These are phyloP conservation scores for Leccinum sublutescens DNA, from an alignment of 768 basidiomycete species.

Conservation along the genomic window DNA sequence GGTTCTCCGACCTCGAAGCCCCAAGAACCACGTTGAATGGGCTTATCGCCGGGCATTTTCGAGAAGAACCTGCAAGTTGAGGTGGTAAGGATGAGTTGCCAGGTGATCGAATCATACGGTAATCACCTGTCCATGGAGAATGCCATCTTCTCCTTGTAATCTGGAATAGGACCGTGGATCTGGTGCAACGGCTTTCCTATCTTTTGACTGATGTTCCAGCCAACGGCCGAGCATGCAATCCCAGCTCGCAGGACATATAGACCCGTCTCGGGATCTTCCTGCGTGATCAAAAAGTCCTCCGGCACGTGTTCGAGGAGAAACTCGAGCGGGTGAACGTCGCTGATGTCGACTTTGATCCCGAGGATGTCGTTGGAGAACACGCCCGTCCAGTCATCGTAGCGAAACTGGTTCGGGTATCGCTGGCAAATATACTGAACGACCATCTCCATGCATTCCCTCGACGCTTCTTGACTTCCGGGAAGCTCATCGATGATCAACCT, in stretches of 20 bases:
- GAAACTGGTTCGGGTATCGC: constrained; percentile 56
- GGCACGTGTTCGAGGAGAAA: constrained; percentile 52
- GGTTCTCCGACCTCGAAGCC: constrained; percentile 49
- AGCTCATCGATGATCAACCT: constrained; percentile 43
- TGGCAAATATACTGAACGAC: constrained; percentile 54
- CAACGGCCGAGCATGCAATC: constrained; percentile 46
- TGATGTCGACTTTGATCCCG: constrained; percentile 29
- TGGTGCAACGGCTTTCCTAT: constrained; percentile 46
- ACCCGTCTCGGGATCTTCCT: constrained; percentile 41
- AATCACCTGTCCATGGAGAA: constrained; percentile 48
- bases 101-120: neutral
- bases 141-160: constrained; percentile 48
- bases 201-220: constrained; percentile 48
- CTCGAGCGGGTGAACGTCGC: constrained; percentile 34
- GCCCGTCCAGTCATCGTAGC: constrained; percentile 33
- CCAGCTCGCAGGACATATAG: constrained; percentile 46
- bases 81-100: neutral
- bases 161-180: constrained; percentile 48
- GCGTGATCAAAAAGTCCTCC: constrained; percentile 49
- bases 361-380: constrained; percentile 46
- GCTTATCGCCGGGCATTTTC: constrained; percentile 45
- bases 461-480: constrained; percentile 49
- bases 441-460: constrained; percentile 53
- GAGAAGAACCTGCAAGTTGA: constrained; percentile 43
- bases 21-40: constrained; percentile 56